Evolutionary conservation across 1,284 basidiomycete genomes (phyloP), one percentile per base, ranked within the genome.

Genomic region (Cutaneotrichosporon curvatum): DNA sequence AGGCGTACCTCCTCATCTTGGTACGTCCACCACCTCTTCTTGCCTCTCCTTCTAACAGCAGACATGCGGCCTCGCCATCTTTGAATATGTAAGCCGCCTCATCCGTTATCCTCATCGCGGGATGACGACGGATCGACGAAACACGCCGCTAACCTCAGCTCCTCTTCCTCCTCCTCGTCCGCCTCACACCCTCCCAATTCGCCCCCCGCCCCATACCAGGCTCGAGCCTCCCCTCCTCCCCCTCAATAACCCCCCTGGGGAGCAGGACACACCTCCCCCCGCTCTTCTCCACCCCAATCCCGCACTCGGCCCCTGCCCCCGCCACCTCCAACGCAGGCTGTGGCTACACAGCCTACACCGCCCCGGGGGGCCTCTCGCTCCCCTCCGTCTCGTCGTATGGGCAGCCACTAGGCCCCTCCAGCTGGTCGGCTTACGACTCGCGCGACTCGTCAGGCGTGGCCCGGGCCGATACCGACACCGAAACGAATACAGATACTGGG

Each of bases 11-110:
- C 25, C 20, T 44, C 12, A 16, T 44, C 37, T 18, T 44, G 23
- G 42, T 44, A 25, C 31, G 42, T 37, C n/a, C n/a, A n/a, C n/a
- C n/a, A n/a, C n/a, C n/a, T n/a, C n/a, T n/a, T n/a, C n/a, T n/a
- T n/a, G n/a, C n/a, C n/a, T n/a, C n/a, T n/a, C n/a, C n/a, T n/a
- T n/a, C n/a, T 52, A 35, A 52, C 50, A 16, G 10, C 39, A 52
- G 50, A 52, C 50, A 6, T 21, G 19, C 6, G 31, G 19, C n/a
- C 41, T 52, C 12, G 39, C 50, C 10, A 20, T 39, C 14, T 48
- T 48, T 22, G 50, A 52, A 38, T 52, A 48, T n/a, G 50, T 52
- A 39, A 36, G 50, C n/a, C n/a, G n/a, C n/a, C n/a, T n/a, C n/a
- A n/a, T n/a, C n/a, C n/a, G n/a, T n/a, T n/a, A n/a, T n/a, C n/a